phyloP scores from a whole-genome alignment of 78 protist genomes.

The Dictyostelium brefeldianum region DNA sequence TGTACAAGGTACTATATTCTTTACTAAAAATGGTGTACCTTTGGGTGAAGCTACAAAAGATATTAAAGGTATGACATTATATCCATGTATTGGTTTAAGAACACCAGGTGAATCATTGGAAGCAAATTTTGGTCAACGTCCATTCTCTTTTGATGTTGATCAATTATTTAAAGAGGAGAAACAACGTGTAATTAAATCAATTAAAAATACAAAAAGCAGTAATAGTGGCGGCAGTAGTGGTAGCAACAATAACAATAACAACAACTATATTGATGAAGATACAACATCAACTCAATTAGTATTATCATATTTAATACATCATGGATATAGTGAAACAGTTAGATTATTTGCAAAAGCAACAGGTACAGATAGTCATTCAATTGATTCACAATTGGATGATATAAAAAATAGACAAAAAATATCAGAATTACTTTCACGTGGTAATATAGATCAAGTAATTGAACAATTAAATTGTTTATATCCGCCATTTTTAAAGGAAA shows the following conservation, averaged over 20 bases:
- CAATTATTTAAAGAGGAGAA: slow-evolving; percentile 75
- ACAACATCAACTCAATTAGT: slow-evolving; percentile 67
- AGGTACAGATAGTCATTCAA: slow-evolving; percentile 14
- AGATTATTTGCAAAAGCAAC: slow-evolving; percentile 76
- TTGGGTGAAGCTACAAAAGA: slow-evolving; percentile 62
- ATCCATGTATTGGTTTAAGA: slow-evolving; percentile 85
- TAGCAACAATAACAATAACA: background rate
- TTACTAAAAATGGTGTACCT: slow-evolving; percentile 88
- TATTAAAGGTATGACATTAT: slow-evolving; percentile 50
- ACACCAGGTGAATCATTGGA: slow-evolving; percentile 85
- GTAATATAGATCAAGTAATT: slow-evolving; percentile 79
- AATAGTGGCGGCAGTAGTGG: slow-evolving; percentile 7
- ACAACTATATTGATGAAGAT: slow-evolving; percentile 33
- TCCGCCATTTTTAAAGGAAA: slow-evolving; percentile 43
- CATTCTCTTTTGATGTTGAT: slow-evolving; percentile 83
- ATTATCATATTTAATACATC: slow-evolving; percentile 76
- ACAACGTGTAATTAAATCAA: slow-evolving; percentile 22
- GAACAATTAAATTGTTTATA: slow-evolving; percentile 30
- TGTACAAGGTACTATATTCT: slow-evolving; percentile 76
- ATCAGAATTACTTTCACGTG: slow-evolving; percentile 55
- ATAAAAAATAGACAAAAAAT: slow-evolving; percentile 76
- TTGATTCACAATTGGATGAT: slow-evolving; percentile 51
- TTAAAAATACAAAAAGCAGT: background rate
- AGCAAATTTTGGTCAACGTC: slow-evolving; percentile 88
- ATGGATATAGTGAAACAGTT: slow-evolving; percentile 86